A percentile compares a stretch with the other conserved stretches of the same genome.
phyloP scores from a whole-genome alignment of 352 stramenopile species.

The Pythium pyrilobum region DNA sequence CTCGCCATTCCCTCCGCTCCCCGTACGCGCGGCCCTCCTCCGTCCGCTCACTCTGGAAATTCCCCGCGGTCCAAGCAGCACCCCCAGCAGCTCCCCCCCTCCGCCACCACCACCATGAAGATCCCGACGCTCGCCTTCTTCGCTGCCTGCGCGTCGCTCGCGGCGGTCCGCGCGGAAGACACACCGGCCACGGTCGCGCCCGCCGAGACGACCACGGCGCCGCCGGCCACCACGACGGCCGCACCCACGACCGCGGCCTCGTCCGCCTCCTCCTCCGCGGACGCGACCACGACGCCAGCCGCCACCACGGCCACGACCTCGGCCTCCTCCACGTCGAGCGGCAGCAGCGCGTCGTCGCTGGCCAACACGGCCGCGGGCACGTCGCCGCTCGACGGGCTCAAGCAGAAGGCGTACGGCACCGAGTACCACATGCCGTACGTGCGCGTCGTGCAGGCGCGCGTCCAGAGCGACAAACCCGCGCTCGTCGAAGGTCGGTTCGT shows the following conservation, averaged over 20 bases:
- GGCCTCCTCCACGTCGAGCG: neutral
- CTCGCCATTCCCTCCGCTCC: neutral
- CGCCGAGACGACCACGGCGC: neutral
- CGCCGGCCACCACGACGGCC: neutral
- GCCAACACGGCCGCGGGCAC: neutral
- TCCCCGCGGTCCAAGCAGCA: too few relatives aligned
- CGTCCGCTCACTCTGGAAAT: neutral
- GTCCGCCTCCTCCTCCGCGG: neutral
- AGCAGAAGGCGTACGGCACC: slow-evolving; percentile 25
- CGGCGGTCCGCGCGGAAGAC: slow-evolving; percentile 6
- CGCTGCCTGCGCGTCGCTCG: slow-evolving; percentile 7
- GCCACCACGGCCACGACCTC: slow-evolving; percentile 7
- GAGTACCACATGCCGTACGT: slow-evolving; percentile 64
- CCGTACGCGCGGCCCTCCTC: too few relatives aligned
- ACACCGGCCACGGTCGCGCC: neutral
- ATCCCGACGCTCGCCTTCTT: slow-evolving; percentile 20
- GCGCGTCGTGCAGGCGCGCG: slow-evolving; percentile 56
- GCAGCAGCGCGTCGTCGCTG: neutral
- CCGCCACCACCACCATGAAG: slow-evolving; percentile 21
- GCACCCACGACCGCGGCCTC: slow-evolving; percentile 6
- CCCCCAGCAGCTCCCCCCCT: neutral
- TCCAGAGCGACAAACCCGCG: slow-evolving; percentile 63
- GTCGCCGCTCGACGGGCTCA: slow-evolving; percentile 26
- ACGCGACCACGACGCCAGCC: neutral
- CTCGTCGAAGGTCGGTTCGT: slow-evolving; percentile 52